Percentiles rank a stretch among this genome's conserved stretches.
Conservation (phyloP, 1,139 yeast species). For the Pneumocystis wakefieldiae region DNA sequence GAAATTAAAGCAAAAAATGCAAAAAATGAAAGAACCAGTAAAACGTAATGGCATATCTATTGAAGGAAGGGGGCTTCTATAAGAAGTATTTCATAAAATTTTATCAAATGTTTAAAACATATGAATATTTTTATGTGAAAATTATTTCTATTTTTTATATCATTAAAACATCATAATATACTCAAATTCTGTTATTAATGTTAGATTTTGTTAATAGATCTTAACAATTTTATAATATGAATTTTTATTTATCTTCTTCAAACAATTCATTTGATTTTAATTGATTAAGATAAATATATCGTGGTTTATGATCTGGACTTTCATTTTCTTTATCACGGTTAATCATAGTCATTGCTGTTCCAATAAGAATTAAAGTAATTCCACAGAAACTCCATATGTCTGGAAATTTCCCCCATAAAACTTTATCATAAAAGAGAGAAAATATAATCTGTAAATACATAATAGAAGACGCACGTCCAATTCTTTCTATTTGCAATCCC, state of each 20-base stretch:
- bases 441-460: constrained; percentile 39
- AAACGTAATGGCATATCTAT: background rate
- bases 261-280: background rate
- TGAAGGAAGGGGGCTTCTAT: background rate
- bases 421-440: background rate
- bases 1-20: background rate
- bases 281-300: background rate
- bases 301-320: background rate
- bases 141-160: background rate
- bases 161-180: background rate
- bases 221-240: background rate
- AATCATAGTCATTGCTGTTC: background rate
- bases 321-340: background rate
- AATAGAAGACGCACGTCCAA: constrained; percentile 64
- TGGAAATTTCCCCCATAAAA: background rate
- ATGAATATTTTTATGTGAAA: background rate
- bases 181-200: background rate
- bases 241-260: background rate
- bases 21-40: background rate
- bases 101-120: background rate
- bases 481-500: constrained; percentile 70
- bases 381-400: background rate
- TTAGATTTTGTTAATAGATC: background rate
- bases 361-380: background rate
- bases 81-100: background rate